These are phyloP conservation scores for Eleusine indica DNA, from an alignment of 176 grass and related monocot species.

Conservation along the genomic window DNA sequence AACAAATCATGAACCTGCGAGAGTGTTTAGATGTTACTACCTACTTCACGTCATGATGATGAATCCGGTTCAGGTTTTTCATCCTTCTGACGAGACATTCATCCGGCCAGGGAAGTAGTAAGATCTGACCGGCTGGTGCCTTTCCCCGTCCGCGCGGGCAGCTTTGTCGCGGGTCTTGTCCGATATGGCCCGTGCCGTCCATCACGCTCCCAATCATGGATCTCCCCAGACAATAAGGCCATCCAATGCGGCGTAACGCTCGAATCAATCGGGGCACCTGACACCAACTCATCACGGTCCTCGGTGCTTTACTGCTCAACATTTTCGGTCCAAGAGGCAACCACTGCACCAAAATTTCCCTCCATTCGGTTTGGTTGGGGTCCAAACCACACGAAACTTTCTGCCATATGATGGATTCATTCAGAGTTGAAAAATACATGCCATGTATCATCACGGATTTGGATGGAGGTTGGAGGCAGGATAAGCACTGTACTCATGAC, in stretches of 20 bases:
- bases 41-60: background rate
- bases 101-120: background rate
- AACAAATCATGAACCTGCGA: background rate
- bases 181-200: conserved; percentile 23
- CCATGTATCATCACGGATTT: background rate
- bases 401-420: background rate
- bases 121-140: conserved; percentile 7
- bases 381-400: background rate
- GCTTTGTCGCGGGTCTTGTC: conserved; percentile 50
- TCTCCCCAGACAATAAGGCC: conserved; percentile 8
- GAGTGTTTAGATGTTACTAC: background rate
- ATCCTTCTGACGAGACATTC: background rate
- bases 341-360: background rate
- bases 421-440: background rate
- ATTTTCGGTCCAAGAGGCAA: background rate
- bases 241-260: conserved; percentile 20
- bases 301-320: background rate
- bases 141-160: conserved; percentile 25
- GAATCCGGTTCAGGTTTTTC: background rate
- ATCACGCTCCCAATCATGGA: conserved; percentile 52
- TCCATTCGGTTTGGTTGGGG: background rate
- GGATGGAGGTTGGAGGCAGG: background rate
- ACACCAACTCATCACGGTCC: conserved; percentile 24
- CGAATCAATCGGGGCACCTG: conserved; percentile 17
- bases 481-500: background rate